These are phyloP conservation scores for Dendrocalamus latiflorus DNA, from an alignment of 202 grass and related monocot genomes.

Conservation along the genomic window DNA sequence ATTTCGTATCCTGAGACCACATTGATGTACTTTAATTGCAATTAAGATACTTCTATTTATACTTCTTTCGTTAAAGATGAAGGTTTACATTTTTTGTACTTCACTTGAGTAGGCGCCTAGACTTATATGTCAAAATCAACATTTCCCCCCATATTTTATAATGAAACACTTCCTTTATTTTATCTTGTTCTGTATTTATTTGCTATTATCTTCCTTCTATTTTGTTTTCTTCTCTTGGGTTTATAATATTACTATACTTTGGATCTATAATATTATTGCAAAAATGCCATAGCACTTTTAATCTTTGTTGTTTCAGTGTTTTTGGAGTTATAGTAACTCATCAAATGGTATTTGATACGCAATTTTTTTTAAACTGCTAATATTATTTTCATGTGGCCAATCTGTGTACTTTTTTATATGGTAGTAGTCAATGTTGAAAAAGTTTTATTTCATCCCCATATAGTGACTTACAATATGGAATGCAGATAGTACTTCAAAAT, in stretches of 20 bases:
- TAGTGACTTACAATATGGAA: neutral
- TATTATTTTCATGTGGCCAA: neutral
- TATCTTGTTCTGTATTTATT: neutral
- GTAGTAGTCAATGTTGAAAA: neutral
- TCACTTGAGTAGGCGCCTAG: neutral
- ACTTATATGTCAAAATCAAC: neutral
- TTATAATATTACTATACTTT: neutral
- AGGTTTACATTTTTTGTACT: conserved; percentile 2
- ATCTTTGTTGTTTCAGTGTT: too few species aligned
- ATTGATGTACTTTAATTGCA: conserved; percentile 8
- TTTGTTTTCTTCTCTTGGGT: neutral
- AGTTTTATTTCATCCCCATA: neutral
- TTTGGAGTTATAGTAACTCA: too few species aligned
- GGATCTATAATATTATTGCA: too few species aligned
- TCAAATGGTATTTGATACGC: too few species aligned
- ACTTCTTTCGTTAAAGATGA: neutral
- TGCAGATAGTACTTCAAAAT: neutral
- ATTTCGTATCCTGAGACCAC: conserved; percentile 7
- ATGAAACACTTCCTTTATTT: neutral
- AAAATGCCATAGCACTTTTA: too few species aligned
- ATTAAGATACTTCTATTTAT: neutral
- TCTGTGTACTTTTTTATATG: too few species aligned
- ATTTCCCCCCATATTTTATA: neutral
- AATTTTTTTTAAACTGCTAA: neutral
- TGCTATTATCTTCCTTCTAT: neutral